A percentile compares a stretch with the other conserved stretches of the same genome.
phyloP scores from a whole-genome alignment of 768 basidiomycete species.

The Naematelia encephala region DNA sequence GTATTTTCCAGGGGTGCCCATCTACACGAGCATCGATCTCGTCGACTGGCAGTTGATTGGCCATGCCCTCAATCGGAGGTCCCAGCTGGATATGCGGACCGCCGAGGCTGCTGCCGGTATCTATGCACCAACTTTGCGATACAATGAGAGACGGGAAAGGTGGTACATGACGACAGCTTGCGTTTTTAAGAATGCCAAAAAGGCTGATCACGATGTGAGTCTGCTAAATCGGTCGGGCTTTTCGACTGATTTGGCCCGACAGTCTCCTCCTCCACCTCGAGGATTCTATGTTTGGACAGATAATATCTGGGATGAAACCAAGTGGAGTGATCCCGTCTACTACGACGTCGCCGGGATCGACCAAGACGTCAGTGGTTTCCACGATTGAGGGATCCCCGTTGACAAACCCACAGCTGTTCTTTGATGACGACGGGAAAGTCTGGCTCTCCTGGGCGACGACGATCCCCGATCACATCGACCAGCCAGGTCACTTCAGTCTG shows the following conservation, averaged over 20 bases:
- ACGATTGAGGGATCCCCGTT: too few relatives aligned
- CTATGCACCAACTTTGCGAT: constrained; percentile 34
- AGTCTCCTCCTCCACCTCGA: too few relatives aligned
- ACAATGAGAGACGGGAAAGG: constrained; percentile 13
- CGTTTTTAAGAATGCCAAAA: background rate
- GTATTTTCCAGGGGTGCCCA: constrained; percentile 38
- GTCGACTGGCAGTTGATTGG: constrained; percentile 32
- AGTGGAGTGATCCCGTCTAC: constrained; percentile 26
- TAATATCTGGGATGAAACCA: constrained; percentile 29
- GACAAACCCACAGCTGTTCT: constrained; percentile 32
- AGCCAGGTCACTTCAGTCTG: constrained; percentile 1
- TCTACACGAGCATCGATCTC: constrained; percentile 32
- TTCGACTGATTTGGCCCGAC: too few relatives aligned
- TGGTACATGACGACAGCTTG: constrained; percentile 23
- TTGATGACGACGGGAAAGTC: constrained; percentile 31
- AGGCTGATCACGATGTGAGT: too few relatives aligned
- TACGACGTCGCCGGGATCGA: constrained; percentile 30
- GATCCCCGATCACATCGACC: background rate
- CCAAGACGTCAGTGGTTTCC: constrained; percentile 29
- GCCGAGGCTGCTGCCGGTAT: constrained; percentile 18
- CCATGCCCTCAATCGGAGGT: constrained; percentile 24
- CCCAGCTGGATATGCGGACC: constrained; percentile 21
- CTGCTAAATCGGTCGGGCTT: too few relatives aligned
- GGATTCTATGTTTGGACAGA: constrained; percentile 31
- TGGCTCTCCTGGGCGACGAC: constrained; percentile 8